Conservation (phyloP, 2,329 filamentous ascomycete genomes). For the Neonectria hederae region DNA sequence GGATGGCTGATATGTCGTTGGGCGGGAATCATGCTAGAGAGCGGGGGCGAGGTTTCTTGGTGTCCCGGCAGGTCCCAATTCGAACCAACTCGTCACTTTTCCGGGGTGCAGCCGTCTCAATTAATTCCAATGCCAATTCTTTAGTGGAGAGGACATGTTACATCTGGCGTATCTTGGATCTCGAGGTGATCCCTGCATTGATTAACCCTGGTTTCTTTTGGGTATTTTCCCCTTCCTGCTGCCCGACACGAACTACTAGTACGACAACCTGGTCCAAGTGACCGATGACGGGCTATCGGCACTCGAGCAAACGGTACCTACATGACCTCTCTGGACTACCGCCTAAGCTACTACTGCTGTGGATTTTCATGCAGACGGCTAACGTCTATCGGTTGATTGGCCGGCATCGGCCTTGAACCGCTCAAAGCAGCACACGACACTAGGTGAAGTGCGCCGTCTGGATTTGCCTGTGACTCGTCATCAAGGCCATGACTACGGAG, state of each 20-base stretch:
- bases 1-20: conserved; percentile 12
- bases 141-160: conserved; percentile 3
- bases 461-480: background rate
- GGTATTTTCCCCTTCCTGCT: conserved; percentile 3
- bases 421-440: conserved; percentile 4
- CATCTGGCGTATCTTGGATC: conserved; percentile 8
- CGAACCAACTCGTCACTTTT: background rate
- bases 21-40: conserved; percentile 14
- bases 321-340: background rate
- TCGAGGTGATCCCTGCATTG: conserved; percentile 10
- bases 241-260: conserved; percentile 14
- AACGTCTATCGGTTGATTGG: conserved; percentile 8
- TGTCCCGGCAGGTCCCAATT: background rate
- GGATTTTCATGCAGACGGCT: background rate
- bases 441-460: background rate
- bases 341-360: background rate
- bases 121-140: conserved; percentile 4
- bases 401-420: background rate
- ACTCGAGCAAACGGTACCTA: background rate
- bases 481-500: background rate
- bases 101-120: background rate
- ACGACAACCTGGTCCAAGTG: conserved; percentile 1
- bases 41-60: conserved; percentile 6
- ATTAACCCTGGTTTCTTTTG: background rate
- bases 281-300: background rate